Evolutionary conservation across 2,329 filamentous ascomycete genomes (phyloP), one percentile per base, ranked within the genome.

Genomic region (Exophiala bonariae): DNA sequence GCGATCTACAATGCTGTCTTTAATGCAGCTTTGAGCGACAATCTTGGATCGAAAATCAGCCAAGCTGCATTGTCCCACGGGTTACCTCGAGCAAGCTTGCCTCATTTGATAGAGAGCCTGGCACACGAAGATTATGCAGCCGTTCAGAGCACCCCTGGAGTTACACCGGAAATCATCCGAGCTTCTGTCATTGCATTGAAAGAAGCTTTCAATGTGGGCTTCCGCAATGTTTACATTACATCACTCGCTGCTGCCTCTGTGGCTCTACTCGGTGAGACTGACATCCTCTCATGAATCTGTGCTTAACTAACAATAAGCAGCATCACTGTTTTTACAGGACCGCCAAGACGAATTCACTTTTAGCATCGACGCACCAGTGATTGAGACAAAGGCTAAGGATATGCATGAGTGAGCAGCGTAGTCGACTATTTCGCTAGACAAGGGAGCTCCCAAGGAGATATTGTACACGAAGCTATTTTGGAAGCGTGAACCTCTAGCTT

Each of bases 1-100:
- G 44, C 49, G 10, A 47, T 50, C 30, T 50, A 51, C 34, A 35
- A 32, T 22, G 49, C 49, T 4, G 47, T 47, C 22, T 51, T 51
- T 38, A 51, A 40, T 28, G 41, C 33, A 11, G 41, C 44, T 8
- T 8, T 47, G 3, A 20, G 22, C 6, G 33, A 13, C 7, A 17
- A 51, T 13, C 30, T 51, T 28, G 30, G 31, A 13, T 13, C 22
- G 13, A 31, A 44, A 16, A 40, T 51, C 39, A 32, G 35, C 3
- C 37, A 32, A 11, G 49, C 44, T 19, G 39, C 45, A 11, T n/a
- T 51, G 13, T 44, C 49, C 5, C 33, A 43, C 3, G 49, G 49
- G 13, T 40, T 51, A 3, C 32, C 37, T 34, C 32, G 44, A 13
- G 2, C 14, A 20, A 30, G 26, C 10, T 16, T 48, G 4, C 37